Evolutionary conservation across 2,329 filamentous ascomycete species (phyloP).

Genomic region (Diaporthe velutina): DNA sequence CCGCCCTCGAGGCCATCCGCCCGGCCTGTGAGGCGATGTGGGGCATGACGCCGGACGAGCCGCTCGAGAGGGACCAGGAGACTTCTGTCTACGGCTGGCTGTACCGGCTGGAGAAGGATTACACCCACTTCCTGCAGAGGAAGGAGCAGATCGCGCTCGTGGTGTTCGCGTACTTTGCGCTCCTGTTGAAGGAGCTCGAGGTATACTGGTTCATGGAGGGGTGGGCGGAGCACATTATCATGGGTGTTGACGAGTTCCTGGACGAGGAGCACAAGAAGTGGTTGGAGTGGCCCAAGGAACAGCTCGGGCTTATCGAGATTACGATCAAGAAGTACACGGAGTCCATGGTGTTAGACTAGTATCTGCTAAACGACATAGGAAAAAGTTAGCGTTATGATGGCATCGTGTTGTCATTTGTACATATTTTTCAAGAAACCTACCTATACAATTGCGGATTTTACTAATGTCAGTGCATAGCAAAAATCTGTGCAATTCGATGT

Average conservation of each 20-base stretch:
- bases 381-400: no score
- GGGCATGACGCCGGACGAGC: constrained; percentile 10
- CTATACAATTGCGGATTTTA: no score
- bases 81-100: not conserved
- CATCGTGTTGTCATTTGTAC: no score
- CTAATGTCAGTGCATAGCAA: not conserved
- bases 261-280: constrained; percentile 2
- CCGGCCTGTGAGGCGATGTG: not conserved
- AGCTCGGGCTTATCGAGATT: not conserved
- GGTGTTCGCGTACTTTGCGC: not conserved
- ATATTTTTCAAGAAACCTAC: no score
- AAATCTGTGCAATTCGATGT: not conserved
- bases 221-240: constrained; percentile 9
- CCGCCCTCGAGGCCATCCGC: not conserved
- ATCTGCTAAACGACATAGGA: no score
- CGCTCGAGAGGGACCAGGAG: constrained; percentile 8
- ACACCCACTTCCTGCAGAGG: not conserved
- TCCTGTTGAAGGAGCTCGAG: constrained; percentile 6
- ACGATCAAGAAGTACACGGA: constrained; percentile 4
- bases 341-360: not conserved
- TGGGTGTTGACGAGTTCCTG: not conserved
- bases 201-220: constrained; percentile 9
- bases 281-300: constrained; percentile 25
- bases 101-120: not conserved
- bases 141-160: constrained; percentile 19